Percentiles rank a stretch among this genome's conserved stretches.
Conservation (phyloP, 371 early-diverging fungal species). For the Rhizopus arrhizus region DNA sequence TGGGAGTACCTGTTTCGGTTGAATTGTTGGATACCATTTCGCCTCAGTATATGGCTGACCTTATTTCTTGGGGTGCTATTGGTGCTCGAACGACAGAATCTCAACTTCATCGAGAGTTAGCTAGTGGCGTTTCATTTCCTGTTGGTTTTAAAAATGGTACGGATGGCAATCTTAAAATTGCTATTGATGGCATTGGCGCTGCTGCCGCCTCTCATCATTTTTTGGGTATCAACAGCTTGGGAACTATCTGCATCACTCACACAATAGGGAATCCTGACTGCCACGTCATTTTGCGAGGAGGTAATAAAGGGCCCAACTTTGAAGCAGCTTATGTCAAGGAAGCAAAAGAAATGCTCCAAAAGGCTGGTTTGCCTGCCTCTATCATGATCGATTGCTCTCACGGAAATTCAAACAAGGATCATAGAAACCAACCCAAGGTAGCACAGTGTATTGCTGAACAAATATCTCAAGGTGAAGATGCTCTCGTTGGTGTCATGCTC, state of each 20-base stretch:
- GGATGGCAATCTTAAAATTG: slow-evolving; percentile 85
- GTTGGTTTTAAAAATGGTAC: slow-evolving; percentile 96
- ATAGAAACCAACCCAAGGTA: slow-evolving; percentile 69
- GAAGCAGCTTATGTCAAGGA: slow-evolving; percentile 55
- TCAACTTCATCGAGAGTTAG: slow-evolving; percentile 92
- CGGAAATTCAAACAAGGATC: slow-evolving; percentile 79
- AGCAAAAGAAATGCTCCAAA: slow-evolving; percentile 52
- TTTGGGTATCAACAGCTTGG: slow-evolving; percentile 90
- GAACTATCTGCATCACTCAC: slow-evolving; percentile 86
- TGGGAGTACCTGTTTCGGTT: slow-evolving; percentile 86
- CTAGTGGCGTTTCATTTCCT: slow-evolving; percentile 91
- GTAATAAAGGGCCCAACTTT: slow-evolving; percentile 83
- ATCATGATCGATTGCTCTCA: slow-evolving; percentile 87
- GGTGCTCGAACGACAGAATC: slow-evolving; percentile 94
- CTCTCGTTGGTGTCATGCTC: slow-evolving; percentile 90
- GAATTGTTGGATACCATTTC: slow-evolving; percentile 94
- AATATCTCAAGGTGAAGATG: slow-evolving; percentile 61
- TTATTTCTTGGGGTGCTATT: slow-evolving; percentile 93
- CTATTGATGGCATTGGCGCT: slow-evolving; percentile 89
- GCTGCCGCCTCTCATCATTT: slow-evolving; percentile 87
- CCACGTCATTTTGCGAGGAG: slow-evolving; percentile 67
- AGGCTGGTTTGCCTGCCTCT: slow-evolving; percentile 51
- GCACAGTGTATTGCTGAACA: slow-evolving; percentile 54
- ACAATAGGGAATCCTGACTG: slow-evolving; percentile 78
- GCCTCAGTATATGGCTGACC: slow-evolving; percentile 91